Evolutionary conservation across 1,139 yeast genomes (phyloP), one percentile per base, ranked within the genome.

Genomic region (Sugiyamaella paludigena): DNA sequence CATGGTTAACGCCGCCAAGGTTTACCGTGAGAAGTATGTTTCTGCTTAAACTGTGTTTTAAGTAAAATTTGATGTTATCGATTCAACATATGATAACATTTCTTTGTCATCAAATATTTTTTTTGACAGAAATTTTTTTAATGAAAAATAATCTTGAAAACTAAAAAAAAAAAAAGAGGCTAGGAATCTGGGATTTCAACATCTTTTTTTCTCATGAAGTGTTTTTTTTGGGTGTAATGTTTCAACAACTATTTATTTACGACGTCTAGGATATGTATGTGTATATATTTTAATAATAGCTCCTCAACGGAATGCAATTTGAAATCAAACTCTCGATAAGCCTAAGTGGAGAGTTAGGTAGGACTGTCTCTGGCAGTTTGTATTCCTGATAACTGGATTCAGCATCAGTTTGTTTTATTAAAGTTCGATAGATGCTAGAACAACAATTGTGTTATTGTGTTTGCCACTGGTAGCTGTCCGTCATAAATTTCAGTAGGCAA

Each of bases 1-100:
- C 79, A 92, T 92, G 98, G 98, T 92, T 72, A 91, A 86, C 64
- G 98, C 98, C 70, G 98, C 98, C 70, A 89, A 91, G 81, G 80
- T 80, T 76, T 89, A 79, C 92, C 89, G 98, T 78, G 89, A 58
- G 46, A 56, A 54, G 57, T 59, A 57, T 49, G 45, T 43, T 38
- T 28, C 59, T 52, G 52, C 61, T 42, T 58, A 58, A 43, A 34
- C 30, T 30, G 16, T 36, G 27, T 39, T 35, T n/a, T 32, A 34
- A 38, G 31, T 31, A 31, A 36, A 39, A 36, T 19, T 19, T 19
- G 24, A 19, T 19, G 24, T 16, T 28, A 27, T 42, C 47, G 16
- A 36, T 48, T 51, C 50, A 48, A 51, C 50, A 49, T 19, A 19
- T 39, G 41, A 48, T 42, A 28, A 28, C 8, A 8, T 7, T 15